Conservation (phyloP, 2,329 filamentous ascomycete species). For the Aspergillus bombycis region DNA sequence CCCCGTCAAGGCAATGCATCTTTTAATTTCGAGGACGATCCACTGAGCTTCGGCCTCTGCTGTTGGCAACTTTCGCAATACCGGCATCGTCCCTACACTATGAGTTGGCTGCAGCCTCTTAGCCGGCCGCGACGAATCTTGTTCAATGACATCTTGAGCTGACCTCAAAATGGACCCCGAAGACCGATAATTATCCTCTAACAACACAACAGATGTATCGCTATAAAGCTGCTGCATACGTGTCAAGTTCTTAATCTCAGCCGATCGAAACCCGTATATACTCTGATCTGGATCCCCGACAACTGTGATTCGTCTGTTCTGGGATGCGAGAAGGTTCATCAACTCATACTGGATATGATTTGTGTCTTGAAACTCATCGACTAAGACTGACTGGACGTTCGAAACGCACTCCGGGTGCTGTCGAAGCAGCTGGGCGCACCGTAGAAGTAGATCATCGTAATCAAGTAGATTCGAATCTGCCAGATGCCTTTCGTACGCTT, state of each 20-base stretch:
- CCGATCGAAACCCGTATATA: conserved; percentile 94
- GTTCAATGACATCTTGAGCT: conserved; percentile 85
- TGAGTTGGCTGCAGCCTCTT: conserved; percentile 83
- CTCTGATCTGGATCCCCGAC: conserved; percentile 97
- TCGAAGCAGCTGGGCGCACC: conserved; percentile 77
- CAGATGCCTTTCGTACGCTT: conserved; percentile 77
- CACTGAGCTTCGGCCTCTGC: conserved; percentile 78
- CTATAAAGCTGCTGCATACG: conserved; percentile 77
- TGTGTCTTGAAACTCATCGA: conserved; percentile 98
- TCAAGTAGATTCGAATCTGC: conserved; percentile 80
- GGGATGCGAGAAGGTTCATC: conserved; percentile 82
- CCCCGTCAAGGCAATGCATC: conserved; percentile 71
- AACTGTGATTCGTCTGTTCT: conserved; percentile 77
- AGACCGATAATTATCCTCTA: conserved; percentile 94
- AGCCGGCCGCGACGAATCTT: conserved; percentile 77
- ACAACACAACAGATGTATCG: conserved; percentile 76
- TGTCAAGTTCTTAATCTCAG: conserved; percentile 85
- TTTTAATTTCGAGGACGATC: conserved; percentile 82
- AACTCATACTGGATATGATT: conserved; percentile 94
- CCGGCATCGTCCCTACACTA: conserved; percentile 75
- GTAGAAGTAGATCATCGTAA: conserved; percentile 88
- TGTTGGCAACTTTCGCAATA: conserved; percentile 73
- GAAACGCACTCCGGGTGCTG: conserved; percentile 77
- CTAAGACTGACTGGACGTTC: conserved; percentile 87
- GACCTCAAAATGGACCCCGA: conserved; percentile 80